Evolutionary conservation across 2,329 filamentous ascomycete species (phyloP).

Genomic region (Curvularia sp.): DNA sequence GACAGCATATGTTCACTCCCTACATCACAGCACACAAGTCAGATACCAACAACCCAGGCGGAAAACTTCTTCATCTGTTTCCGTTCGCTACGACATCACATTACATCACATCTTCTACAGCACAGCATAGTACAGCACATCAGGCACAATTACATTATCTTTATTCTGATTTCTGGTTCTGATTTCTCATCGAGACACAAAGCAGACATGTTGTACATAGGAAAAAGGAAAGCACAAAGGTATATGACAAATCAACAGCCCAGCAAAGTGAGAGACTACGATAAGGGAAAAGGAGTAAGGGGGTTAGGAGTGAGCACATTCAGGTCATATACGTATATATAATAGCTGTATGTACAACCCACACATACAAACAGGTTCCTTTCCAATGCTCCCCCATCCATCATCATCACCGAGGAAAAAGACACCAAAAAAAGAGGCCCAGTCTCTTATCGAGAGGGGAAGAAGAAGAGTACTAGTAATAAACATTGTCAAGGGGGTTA

Average conservation of each 20-base stretch:
- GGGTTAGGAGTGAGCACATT: background rate
- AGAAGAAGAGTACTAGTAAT: background rate
- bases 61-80: no score
- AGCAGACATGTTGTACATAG: no score
- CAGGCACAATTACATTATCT: background rate
- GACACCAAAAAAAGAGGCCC: background rate
- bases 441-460: no score
- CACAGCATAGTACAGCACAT: no score
- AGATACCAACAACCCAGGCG: no score
- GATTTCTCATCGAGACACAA: no score
- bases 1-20: no score
- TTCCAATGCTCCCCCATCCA: background rate
- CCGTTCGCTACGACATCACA: no score
- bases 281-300: background rate
- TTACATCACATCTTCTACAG: no score
- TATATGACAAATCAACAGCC: background rate
- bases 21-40: no score
- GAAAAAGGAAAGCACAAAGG: no score
- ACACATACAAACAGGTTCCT: background rate
- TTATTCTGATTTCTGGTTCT: background rate
- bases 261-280: background rate
- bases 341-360: conserved; percentile 11
- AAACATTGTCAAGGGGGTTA: background rate
- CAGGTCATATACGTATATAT: background rate
- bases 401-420: background rate